Evolutionary conservation across 345 rosid genomes (phyloP), one percentile per base, ranked within the genome.

Genomic region (Stellera chamaejasme): DNA sequence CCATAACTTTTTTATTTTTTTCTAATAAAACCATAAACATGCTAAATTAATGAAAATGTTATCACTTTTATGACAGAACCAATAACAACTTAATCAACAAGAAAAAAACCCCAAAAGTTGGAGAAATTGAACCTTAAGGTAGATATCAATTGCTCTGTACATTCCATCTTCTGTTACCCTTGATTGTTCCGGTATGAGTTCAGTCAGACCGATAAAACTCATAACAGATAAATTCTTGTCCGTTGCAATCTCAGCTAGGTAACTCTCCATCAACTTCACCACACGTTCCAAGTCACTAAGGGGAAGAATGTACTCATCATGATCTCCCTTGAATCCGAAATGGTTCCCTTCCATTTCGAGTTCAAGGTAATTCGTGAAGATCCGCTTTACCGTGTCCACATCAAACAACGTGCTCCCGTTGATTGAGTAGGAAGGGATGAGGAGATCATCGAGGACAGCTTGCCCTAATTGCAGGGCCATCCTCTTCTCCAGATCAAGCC

Each of bases 401-500:
- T 92, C 98, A 62, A 82, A 92, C 70, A 81, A 65, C 1, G 91
- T 86, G 60, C 84, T 90, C 62, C 90, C 93, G 1, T 82, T 73
- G 53, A 83, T 80, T 39, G 90, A 76, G 65, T 78, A 88, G 12
- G 93, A 73, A 59, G 93, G 98, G 63, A 88, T 82, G 72, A 92
- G 70, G 39, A 92, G 85, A 77, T 88, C 95, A 39, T 92, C 93
- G 43, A 92, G 70, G 27, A 82, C 96, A 2, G 95, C 91, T 55
- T 88, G 96, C 52, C 82, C 80, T 63, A 92, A 71, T 54, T 88
- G 96, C 55, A 75, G 66, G 13, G 82, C 94, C 91, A 92, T 79
- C 69, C 89, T 77, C 65, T 79, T 92, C 72, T 92, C 98, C 66
- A 92, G 72, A 70, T 84, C 98, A 44, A 92, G 89, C 50, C 96